Conservation (phyloP, 805 yeast genomes). For the Cyberlindnera mississippiensis region DNA sequence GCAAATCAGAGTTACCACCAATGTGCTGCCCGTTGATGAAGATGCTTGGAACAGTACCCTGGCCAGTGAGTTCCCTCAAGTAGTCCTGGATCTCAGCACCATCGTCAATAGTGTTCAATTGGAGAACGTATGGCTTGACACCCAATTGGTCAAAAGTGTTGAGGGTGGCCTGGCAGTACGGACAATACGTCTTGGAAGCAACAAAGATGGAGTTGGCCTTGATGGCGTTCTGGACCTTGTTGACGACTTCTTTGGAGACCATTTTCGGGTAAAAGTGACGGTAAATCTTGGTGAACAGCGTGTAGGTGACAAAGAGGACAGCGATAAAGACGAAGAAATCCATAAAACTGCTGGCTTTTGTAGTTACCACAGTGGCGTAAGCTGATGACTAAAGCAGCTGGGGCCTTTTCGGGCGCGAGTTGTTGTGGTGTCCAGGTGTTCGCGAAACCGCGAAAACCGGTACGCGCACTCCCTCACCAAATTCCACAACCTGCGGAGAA, state of each 20-base stretch:
- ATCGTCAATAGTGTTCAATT: conserved; percentile 51
- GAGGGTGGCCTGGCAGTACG: conserved; percentile 51
- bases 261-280: conserved; percentile 29
- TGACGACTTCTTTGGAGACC: conserved; percentile 56
- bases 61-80: conserved; percentile 73
- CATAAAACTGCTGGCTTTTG: neutral
- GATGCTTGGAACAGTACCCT: conserved; percentile 89
- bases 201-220: conserved; percentile 64
- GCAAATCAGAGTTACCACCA: conserved; percentile 93
- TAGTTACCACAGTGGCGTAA: too few species aligned
- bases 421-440: too few species aligned
- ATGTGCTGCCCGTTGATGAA: conserved; percentile 89
- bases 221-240: conserved; percentile 62
- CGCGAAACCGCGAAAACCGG: neutral
- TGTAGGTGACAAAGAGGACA: conserved; percentile 2
- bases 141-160: conserved; percentile 35
- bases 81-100: conserved; percentile 83
- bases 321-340: neutral
- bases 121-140: conserved; percentile 45
- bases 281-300: conserved; percentile 1
- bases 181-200: conserved; percentile 79
- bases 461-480: neutral
- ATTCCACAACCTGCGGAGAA: neutral
- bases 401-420: too few species aligned
- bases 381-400: too few species aligned